Evolutionary conservation across 306 rosid species (phyloP).

Genomic region (Fragaria nilgerrensis): DNA sequence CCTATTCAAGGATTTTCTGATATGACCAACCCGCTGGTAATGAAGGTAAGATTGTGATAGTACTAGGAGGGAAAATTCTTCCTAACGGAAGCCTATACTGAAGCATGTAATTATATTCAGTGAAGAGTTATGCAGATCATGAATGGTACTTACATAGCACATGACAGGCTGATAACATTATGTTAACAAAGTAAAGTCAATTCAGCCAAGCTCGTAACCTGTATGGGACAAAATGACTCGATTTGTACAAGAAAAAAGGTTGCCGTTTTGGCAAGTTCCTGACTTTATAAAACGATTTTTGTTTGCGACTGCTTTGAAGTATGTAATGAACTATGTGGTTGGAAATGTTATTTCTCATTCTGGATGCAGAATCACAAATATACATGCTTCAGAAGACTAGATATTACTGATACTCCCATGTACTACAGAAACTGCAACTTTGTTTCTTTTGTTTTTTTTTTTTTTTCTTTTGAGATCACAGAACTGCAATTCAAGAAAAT

Average conservation of each 20-base stretch:
- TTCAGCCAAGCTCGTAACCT: not conserved
- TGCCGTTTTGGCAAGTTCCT: not conserved
- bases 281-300: not conserved
- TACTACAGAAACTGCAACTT: not conserved
- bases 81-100: not conserved
- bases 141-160: not conserved
- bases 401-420: not conserved
- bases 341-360: not conserved
- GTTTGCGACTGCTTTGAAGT: not conserved
- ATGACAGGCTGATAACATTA: not conserved
- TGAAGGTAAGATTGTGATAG: not conserved
- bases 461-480: no score
- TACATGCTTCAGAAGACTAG: not conserved
- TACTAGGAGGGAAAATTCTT: not conserved
- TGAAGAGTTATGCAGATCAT: not conserved
- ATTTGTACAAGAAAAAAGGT: not conserved
- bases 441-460: no score
- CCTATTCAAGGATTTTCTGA: constrained; percentile 50
- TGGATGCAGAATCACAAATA: not conserved
- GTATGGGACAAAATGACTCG: not conserved
- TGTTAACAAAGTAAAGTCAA: not conserved
- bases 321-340: not conserved
- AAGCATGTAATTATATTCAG: not conserved
- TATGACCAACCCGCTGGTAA: not conserved
- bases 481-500: not conserved